Conservation (phyloP, 1,139 yeast genomes). For the Chernovozyma sophiae-reginae region DNA sequence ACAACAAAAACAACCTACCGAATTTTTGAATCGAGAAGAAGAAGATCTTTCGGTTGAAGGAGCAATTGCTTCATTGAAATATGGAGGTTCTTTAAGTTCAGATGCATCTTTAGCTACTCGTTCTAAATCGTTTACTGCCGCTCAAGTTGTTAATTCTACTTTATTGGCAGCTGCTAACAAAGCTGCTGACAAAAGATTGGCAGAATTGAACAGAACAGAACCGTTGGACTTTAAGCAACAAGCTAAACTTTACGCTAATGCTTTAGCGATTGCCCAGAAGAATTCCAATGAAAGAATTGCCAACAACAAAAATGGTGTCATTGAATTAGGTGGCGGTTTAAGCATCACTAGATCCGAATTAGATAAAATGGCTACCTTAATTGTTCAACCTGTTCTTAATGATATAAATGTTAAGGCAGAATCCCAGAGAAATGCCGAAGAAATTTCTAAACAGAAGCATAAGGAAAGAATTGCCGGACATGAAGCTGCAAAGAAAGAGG, state of each 20-base stretch:
- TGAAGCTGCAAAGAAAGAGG: constrained; percentile 46
- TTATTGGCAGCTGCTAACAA: constrained; percentile 60
- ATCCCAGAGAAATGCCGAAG: constrained; percentile 66
- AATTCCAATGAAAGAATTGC: constrained; percentile 54
- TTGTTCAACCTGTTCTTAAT: constrained; percentile 80
- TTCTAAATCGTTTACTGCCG: constrained; percentile 33
- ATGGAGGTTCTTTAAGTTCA: constrained; percentile 22
- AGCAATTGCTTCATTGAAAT: constrained; percentile 35
- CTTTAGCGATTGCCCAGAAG: constrained; percentile 65
- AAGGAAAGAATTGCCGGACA: constrained; percentile 32
- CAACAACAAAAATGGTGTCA: constrained; percentile 46
- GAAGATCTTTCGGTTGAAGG: constrained; percentile 36
- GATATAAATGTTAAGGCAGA: constrained; percentile 72
- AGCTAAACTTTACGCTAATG: constrained; percentile 43
- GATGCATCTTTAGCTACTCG: constrained; percentile 24
- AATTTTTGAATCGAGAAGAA: constrained; percentile 25
- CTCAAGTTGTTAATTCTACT: constrained; percentile 47
- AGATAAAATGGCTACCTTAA: constrained; percentile 73
- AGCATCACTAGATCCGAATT: constrained; percentile 73
- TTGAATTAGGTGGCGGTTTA: constrained; percentile 87
- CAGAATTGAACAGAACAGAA: constrained; percentile 28
- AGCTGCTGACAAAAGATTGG: constrained; percentile 52
- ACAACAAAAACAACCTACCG: constrained; percentile 18
- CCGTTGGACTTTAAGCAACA: constrained; percentile 36
- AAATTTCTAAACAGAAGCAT: constrained; percentile 25